These are phyloP conservation scores for Botrytis squamosa DNA, from an alignment of 2,329 filamentous ascomycete genomes.

Conservation along the genomic window DNA sequence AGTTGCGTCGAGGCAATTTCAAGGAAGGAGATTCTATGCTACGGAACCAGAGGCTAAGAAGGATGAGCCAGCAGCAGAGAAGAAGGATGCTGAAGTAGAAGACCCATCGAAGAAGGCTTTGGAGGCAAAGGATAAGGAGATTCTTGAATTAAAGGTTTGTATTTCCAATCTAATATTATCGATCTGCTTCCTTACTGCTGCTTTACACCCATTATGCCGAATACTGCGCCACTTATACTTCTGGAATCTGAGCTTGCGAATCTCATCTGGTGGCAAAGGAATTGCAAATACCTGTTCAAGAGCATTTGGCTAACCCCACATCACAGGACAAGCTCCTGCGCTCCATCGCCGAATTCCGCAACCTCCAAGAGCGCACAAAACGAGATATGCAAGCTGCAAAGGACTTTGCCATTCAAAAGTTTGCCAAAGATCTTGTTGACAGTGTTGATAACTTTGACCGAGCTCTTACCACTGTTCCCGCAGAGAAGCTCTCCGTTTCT, in stretches of 20 bases:
- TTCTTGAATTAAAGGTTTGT: constrained; percentile 79
- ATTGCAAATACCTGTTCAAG: constrained; percentile 7
- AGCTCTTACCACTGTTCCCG: constrained; percentile 75
- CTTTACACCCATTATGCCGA: neutral
- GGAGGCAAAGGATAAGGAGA: constrained; percentile 70
- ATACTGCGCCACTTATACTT: no score
- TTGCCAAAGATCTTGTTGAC: constrained; percentile 93
- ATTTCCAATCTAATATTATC: constrained; percentile 29
- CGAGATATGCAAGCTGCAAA: constrained; percentile 85
- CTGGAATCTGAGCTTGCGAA: neutral
- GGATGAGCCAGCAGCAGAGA: constrained; percentile 42
- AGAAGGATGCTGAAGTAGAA: constrained; percentile 44
- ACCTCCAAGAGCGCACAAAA: constrained; percentile 90
- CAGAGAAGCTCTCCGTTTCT: constrained; percentile 63
- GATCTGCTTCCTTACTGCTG: neutral
- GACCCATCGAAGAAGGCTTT: constrained; percentile 62
- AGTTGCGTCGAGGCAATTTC: constrained; percentile 18
- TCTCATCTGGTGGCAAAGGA: neutral
- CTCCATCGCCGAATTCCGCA: constrained; percentile 93
- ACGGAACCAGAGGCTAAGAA: constrained; percentile 47
- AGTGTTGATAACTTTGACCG: constrained; percentile 97
- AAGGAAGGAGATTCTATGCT: constrained; percentile 37
- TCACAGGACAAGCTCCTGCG: constrained; percentile 91
- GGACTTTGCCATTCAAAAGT: constrained; percentile 91
- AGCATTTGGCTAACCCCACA: constrained; percentile 18